phyloP scores from a whole-genome alignment of 108 stramenopile genomes.

The Schizochytrium sp. region DNA sequence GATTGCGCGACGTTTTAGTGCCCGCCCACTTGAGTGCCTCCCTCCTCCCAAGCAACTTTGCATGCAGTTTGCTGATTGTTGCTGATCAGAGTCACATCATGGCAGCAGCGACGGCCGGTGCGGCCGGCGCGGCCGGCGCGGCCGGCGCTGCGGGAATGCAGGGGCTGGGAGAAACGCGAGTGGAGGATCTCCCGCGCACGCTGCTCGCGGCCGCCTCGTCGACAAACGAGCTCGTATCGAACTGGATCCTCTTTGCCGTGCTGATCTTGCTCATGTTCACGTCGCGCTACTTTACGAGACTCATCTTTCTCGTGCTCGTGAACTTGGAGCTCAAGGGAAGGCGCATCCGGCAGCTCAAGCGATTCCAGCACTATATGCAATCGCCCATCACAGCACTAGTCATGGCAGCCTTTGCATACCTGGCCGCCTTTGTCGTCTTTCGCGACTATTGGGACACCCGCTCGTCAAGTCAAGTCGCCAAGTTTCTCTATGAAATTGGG shows the following conservation, averaged over 20 bases:
- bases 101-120: too few species aligned
- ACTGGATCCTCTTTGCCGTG: neutral
- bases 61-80: too few species aligned
- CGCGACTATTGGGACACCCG: neutral
- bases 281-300: neutral
- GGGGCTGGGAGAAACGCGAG: neutral
- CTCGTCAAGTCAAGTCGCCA: neutral
- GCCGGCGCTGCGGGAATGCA: neutral
- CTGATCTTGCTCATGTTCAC: neutral
- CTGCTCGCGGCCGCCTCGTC: neutral
- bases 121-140: too few species aligned
- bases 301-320: neutral
- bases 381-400: neutral
- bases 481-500: neutral
- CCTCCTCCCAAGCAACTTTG: too few species aligned
- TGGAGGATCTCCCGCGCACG: neutral
- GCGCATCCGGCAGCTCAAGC: neutral
- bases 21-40: too few species aligned
- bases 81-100: too few species aligned
- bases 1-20: too few species aligned
- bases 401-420: neutral
- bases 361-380: neutral
- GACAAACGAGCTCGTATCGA: neutral
- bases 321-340: neutral
- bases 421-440: slow-evolving; percentile 4